These are phyloP conservation scores for Thelonectria discophora DNA, from an alignment of 2,329 filamentous ascomycete genomes.

Conservation along the genomic window DNA sequence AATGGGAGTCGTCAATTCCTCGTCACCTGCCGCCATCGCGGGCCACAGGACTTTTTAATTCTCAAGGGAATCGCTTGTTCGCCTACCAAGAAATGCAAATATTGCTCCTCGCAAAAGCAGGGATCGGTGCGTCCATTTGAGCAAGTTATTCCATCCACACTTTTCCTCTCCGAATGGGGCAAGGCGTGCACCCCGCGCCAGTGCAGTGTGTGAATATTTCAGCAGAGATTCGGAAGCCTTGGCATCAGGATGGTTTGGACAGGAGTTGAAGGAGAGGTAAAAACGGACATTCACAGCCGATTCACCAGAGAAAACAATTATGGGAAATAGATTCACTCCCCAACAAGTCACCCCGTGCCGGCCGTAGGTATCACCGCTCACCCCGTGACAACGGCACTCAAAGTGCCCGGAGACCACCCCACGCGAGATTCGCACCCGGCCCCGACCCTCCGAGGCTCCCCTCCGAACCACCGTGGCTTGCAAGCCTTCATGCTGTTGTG, in stretches of 20 bases:
- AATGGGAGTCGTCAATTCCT: background rate
- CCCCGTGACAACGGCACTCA: background rate
- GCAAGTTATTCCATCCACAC: conserved; percentile 50
- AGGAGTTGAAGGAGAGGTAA: background rate
- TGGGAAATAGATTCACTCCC: too few relatives aligned
- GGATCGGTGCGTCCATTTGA: conserved; percentile 51
- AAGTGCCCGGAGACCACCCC: conserved; percentile 24
- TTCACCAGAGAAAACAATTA: too few relatives aligned
- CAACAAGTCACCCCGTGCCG: background rate
- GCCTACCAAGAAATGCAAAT: background rate
- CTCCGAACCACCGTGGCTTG: background rate
- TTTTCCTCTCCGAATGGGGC: conserved; percentile 21
- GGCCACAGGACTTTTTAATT: background rate
- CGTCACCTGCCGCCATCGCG: conserved; percentile 1
- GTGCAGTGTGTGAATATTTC: conserved; percentile 10
- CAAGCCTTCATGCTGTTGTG: too few relatives aligned
- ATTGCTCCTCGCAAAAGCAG: conserved; percentile 13
- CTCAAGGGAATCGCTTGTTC: background rate
- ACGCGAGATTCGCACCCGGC: conserved; percentile 28
- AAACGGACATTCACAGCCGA: too few relatives aligned
- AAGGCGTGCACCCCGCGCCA: conserved; percentile 25
- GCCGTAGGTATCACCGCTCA: background rate
- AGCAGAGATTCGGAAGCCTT: background rate
- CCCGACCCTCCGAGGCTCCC: conserved; percentile 28
- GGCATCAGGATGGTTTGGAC: background rate